phyloP scores from a whole-genome alignment of 106 monocot genomes.

The Agapanthus africanus region DNA sequence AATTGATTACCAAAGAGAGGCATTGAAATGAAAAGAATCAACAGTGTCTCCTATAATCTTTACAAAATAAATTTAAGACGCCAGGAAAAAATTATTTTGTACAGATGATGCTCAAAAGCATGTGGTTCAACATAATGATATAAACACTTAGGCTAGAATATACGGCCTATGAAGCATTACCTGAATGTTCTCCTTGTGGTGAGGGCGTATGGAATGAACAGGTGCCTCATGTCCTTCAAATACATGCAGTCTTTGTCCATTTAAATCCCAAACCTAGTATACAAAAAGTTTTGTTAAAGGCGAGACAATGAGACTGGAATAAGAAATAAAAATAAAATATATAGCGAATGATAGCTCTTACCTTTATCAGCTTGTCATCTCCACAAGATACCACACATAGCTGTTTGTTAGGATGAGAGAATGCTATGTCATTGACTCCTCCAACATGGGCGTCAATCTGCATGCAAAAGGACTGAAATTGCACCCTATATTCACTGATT shows the following conservation, averaged over 20 bases:
- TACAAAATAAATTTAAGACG: not conserved
- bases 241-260: conserved; percentile 28
- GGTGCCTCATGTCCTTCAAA: conserved; percentile 82
- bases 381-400: conserved; percentile 82
- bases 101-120: too few relatives aligned
- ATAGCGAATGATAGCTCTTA: conserved; percentile 14
- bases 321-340: not conserved
- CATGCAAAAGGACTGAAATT: not conserved
- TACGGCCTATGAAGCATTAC: conserved; percentile 6
- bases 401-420: conserved; percentile 84
- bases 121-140: not conserved
- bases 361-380: conserved; percentile 95
- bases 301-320: not conserved
- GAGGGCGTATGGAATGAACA: conserved; percentile 71
- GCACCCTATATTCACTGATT: not conserved
- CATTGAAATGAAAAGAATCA: too few relatives aligned
- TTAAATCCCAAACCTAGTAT: conserved; percentile 57
- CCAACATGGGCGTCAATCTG: conserved; percentile 96
- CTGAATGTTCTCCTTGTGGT: conserved; percentile 73
- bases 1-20: too few relatives aligned
- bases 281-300: not conserved
- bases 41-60: not conserved
- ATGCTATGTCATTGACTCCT: conserved; percentile 91
- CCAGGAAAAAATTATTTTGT: not conserved
- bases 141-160: not conserved